phyloP scores from a whole-genome alignment of 768 basidiomycete species.

The Jaapia argillacea region DNA sequence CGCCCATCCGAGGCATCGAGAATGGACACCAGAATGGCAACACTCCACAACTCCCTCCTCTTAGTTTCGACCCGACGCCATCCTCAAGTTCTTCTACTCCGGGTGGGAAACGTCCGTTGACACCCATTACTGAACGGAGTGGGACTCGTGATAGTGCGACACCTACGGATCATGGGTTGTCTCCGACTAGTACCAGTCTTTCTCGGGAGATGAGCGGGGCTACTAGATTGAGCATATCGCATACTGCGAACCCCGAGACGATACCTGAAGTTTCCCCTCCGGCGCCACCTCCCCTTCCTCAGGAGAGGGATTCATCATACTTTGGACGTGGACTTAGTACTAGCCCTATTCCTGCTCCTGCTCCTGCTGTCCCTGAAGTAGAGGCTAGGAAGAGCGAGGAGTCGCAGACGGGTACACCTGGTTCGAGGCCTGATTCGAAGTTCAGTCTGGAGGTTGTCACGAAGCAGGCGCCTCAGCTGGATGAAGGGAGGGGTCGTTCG shows the following conservation, averaged over 20 bases:
- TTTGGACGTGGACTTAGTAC: constrained; percentile 11
- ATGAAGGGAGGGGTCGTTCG: neutral
- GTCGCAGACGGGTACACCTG: constrained; percentile 17
- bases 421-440: constrained; percentile 31
- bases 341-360: constrained; percentile 19
- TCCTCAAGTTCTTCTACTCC: constrained; percentile 6
- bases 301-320: constrained; percentile 4
- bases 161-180: constrained; percentile 6
- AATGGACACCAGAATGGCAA: neutral
- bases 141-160: constrained; percentile 19
- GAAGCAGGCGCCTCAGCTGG: too few relatives aligned
- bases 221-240: too few relatives aligned
- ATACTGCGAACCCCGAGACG: neutral
- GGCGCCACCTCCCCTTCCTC: neutral
- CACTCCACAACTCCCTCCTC: constrained; percentile 48
- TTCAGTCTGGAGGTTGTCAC: constrained; percentile 15
- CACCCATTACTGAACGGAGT: constrained; percentile 58
- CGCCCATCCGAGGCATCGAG: constrained; percentile 14
- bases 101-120: constrained; percentile 26
- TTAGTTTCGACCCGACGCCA: constrained; percentile 31
- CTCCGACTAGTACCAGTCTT: neutral
- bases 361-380: constrained; percentile 9
- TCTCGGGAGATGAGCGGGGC: too few relatives aligned
- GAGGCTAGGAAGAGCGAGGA: constrained; percentile 21
- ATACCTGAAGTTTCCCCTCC: neutral